phyloP scores from a whole-genome alignment of 2,329 filamentous ascomycete genomes.

The Pseudogymnoascus sp. region DNA sequence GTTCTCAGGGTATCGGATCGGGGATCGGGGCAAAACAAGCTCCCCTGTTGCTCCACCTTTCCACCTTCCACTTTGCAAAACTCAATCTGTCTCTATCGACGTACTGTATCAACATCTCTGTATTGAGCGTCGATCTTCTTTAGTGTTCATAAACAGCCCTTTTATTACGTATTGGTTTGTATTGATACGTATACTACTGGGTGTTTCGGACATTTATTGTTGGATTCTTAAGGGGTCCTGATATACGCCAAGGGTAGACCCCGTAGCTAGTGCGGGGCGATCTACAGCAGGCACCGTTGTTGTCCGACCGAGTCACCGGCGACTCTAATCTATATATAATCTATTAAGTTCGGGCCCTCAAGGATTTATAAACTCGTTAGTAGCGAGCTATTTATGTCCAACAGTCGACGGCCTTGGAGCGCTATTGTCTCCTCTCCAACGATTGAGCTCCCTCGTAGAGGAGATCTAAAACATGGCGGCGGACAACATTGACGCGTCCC shows the following conservation, averaged over 20 bases:
- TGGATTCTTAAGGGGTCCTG: background rate
- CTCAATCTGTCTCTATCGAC: background rate
- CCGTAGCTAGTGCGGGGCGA: background rate
- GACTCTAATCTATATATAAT: background rate
- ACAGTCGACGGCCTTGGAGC: background rate
- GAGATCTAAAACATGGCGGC: background rate
- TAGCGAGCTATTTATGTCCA: background rate
- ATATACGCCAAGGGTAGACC: background rate
- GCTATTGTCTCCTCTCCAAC: background rate
- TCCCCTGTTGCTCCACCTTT: background rate
- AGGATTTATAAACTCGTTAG: background rate
- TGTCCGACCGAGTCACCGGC: background rate
- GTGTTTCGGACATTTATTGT: background rate
- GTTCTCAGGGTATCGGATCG: background rate
- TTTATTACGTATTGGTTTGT: background rate
- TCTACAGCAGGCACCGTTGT: background rate
- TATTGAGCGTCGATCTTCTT: background rate
- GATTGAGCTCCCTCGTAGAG: background rate
- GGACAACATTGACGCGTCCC: background rate
- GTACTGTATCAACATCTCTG: background rate
- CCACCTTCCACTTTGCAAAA: background rate
- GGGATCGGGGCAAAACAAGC: background rate
- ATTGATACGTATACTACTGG: background rate
- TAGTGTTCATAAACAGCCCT: background rate
- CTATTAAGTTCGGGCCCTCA: background rate